Base-by-base conservation (phyloP, 306 rosid species). In the Quercus bicolor region DNA sequence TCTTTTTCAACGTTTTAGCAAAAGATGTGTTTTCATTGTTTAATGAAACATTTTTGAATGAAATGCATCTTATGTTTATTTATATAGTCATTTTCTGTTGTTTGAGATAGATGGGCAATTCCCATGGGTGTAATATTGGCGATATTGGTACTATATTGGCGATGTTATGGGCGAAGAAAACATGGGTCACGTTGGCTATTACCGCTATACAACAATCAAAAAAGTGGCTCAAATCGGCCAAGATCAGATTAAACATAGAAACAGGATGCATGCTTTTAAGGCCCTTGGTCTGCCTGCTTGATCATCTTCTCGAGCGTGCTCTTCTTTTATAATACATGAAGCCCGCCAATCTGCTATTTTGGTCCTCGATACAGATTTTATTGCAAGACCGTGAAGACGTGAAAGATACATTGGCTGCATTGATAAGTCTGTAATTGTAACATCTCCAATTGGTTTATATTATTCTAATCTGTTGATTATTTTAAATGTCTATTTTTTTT, bases 71-170 rank as follows among this genome's bases (percentile, higher is more conserved):
- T 40, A 15, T 29, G 53, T 20, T 18, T 66, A 59, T 23, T 59
- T 23, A 23, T 59, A 16, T 56, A 34, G n/a, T 75, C 53, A 45
- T 79, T 59, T 79, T 74, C 68, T 76, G 53, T 68, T 59, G 48
- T 54, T 75, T n/a, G 77, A 68, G 62, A 82, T 98, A 96, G 98
- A 93, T 96, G 98, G 99, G 99, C 99, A 23, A 91, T 96, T 62
- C 99, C 99, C 16, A 79, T 91, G 18, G 88, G 85, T 71, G 83
- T 87, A 29, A 19, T 90, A 20, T 70, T 84, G 66, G 77, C 86
- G 2, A 70, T 88, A 11, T 84, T 93, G 28, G 68, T 93, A 51
- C 83, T 96, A 31, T 96, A 93, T 70, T 93, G 97, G 97, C 91
- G 97, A 84, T 96, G 98, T 96, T 86, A 68, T 40, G 98, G 97